phyloP scores from a whole-genome alignment of 257 asterid genomes.

The Vinca minor region DNA sequence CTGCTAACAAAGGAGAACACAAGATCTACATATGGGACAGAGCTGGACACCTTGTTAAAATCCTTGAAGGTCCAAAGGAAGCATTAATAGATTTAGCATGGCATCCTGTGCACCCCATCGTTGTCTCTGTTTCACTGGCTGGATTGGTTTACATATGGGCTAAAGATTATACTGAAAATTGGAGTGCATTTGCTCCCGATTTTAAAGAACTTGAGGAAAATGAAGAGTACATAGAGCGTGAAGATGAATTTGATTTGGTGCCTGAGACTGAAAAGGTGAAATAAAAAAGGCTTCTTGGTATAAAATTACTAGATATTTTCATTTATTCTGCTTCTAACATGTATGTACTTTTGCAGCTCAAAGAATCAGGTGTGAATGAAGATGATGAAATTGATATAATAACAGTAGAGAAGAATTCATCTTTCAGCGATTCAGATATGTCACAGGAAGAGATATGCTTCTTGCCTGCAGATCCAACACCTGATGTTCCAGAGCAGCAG shows the following conservation, averaged over 20 bases:
- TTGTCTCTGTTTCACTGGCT: conserved; percentile 73
- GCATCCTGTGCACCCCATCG: conserved; percentile 89
- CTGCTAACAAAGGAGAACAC: conserved; percentile 96
- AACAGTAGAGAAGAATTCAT: conserved; percentile 59
- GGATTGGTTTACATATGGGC: conserved; percentile 94
- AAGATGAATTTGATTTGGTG: conserved; percentile 81
- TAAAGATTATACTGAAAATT: conserved; percentile 89
- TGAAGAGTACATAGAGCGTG: conserved; percentile 87
- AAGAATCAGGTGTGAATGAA: conserved; percentile 59
- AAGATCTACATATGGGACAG: conserved; percentile 94
- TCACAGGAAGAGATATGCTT: conserved; percentile 68
- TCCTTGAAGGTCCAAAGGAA: conserved; percentile 94
- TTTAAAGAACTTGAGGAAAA: conserved; percentile 91
- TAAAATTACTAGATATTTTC: conserved; percentile 15
- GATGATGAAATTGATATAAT: conserved; percentile 70
- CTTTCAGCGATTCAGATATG: conserved; percentile 83
- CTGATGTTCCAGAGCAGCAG: conserved; percentile 65
- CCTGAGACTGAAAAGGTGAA: conserved; percentile 64
- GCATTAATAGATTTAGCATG: conserved; percentile 80
- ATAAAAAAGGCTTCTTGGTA: neutral
- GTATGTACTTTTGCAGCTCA: conserved; percentile 39
- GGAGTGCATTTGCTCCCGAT: conserved; percentile 98
- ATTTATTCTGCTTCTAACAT: conserved; percentile 17
- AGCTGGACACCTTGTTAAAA: conserved; percentile 86
- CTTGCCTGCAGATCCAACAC: conserved; percentile 74